These are phyloP conservation scores for Lyophyllum decastes DNA, from an alignment of 768 basidiomycete species.

Conservation along the genomic window DNA sequence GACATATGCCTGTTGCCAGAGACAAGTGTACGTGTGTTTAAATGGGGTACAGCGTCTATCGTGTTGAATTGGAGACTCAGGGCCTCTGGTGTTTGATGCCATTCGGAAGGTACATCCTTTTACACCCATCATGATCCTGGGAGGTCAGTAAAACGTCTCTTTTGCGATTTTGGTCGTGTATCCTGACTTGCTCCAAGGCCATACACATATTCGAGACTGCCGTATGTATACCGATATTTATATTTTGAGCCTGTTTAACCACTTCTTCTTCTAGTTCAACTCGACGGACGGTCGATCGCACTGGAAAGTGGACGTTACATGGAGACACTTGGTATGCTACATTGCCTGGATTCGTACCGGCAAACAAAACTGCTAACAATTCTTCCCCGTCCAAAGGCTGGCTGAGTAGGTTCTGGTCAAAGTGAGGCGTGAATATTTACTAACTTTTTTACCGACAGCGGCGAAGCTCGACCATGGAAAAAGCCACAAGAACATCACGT, in stretches of 20 bases:
- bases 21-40: conserved; percentile 53
- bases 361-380: background rate
- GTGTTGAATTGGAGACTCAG: conserved; percentile 30
- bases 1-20: conserved; percentile 80
- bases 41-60: background rate
- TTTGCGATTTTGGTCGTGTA: background rate
- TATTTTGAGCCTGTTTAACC: background rate
- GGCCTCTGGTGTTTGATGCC: conserved; percentile 72
- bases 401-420: conserved; percentile 50
- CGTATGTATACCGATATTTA: conserved; percentile 34
- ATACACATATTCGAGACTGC: conserved; percentile 82
- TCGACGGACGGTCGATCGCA: conserved; percentile 76
- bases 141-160: conserved; percentile 43
- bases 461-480: conserved; percentile 38
- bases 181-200: conserved; percentile 39
- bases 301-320: conserved; percentile 88
- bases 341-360: background rate
- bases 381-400: conserved; percentile 40
- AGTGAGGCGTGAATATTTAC: background rate
- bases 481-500: conserved; percentile 47
- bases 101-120: conserved; percentile 69
- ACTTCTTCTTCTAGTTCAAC: conserved; percentile 42
- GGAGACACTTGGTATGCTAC: conserved; percentile 78
- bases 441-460: conserved; percentile 27
- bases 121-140: conserved; percentile 85